Percentiles rank a stretch among this genome's conserved stretches.
Conservation (phyloP, 345 rosid genomes). For the Arabidopsis arenosa region DNA sequence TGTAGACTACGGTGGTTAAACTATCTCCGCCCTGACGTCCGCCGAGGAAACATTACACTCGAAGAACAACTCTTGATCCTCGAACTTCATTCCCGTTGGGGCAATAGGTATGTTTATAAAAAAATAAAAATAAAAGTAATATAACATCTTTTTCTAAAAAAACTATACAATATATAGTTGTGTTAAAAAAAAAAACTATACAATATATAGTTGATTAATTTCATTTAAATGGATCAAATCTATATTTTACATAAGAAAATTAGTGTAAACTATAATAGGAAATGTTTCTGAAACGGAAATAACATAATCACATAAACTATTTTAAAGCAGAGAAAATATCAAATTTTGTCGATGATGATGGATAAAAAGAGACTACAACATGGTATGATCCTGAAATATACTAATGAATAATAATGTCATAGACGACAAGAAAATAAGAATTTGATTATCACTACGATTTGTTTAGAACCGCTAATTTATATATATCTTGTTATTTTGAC, state of each 20-base stretch:
- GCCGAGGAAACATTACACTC: slow-evolving; percentile 90
- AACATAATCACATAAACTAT: background rate
- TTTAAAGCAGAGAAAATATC: background rate
- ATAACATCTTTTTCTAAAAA: background rate
- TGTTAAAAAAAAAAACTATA: background rate
- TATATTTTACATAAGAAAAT: background rate
- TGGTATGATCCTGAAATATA: background rate
- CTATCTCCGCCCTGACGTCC: slow-evolving; percentile 90
- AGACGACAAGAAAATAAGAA: background rate
- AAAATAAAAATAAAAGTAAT: background rate
- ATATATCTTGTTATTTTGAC: slow-evolving; percentile 2
- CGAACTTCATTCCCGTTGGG: slow-evolving; percentile 95
- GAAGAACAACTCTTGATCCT: slow-evolving; percentile 93
- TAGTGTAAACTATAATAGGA: background rate
- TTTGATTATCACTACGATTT: background rate
- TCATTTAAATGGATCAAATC: background rate
- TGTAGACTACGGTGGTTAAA: slow-evolving; percentile 95
- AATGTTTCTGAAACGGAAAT: background rate
- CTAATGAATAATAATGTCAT: background rate
- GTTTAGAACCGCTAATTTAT: background rate
- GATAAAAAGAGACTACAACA: background rate
- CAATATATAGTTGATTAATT: background rate
- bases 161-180: background rate
- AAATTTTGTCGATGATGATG: background rate
- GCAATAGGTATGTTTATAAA: slow-evolving; percentile 65